These are phyloP conservation scores for Trichoderma sp. DNA, from an alignment of 2,329 filamentous ascomycete genomes.

Conservation along the genomic window DNA sequence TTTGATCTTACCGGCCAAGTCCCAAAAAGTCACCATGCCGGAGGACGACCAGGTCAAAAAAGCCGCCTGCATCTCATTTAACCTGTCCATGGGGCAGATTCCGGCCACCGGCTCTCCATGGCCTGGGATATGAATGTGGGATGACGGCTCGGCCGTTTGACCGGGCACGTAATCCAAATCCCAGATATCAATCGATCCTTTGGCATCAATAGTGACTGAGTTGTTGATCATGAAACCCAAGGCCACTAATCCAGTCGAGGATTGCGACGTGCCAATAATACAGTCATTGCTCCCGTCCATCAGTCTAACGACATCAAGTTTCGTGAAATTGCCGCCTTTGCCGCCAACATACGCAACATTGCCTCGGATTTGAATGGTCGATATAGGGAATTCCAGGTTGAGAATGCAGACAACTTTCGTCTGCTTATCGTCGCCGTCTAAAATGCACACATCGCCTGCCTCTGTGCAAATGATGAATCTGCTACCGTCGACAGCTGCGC, in stretches of 20 bases:
- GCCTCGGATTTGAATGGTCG: conserved; percentile 64
- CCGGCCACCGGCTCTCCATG: conserved; percentile 70
- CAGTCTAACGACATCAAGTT: conserved; percentile 53
- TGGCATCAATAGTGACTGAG: conserved; percentile 73
- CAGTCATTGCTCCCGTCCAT: conserved; percentile 44
- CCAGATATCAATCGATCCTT: conserved; percentile 73
- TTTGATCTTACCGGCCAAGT: conserved; percentile 67
- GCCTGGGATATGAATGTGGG: conserved; percentile 60
- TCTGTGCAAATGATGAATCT: conserved; percentile 85
- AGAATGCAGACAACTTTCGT: conserved; percentile 70
- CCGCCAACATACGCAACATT: conserved; percentile 68
- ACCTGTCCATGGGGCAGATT: conserved; percentile 63
- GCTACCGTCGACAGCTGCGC: conserved; percentile 70
- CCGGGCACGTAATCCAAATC: conserved; percentile 47
- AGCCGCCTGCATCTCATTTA: conserved; percentile 63
- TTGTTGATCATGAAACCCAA: conserved; percentile 68
- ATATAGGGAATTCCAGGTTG: conserved; percentile 66
- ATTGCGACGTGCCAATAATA: conserved; percentile 41
- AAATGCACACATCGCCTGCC: conserved; percentile 81
- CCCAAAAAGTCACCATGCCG: conserved; percentile 83
- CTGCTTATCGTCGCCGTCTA: conserved; percentile 74
- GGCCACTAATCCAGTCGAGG: conserved; percentile 57
- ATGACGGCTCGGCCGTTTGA: conserved; percentile 39
- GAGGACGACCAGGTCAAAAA: conserved; percentile 90
- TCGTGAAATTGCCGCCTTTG: conserved; percentile 60